Percentiles rank a stretch among this genome's conserved stretches.
Conservation (phyloP, 73 alveolate genomes). For the Tetrahymena borealis region DNA sequence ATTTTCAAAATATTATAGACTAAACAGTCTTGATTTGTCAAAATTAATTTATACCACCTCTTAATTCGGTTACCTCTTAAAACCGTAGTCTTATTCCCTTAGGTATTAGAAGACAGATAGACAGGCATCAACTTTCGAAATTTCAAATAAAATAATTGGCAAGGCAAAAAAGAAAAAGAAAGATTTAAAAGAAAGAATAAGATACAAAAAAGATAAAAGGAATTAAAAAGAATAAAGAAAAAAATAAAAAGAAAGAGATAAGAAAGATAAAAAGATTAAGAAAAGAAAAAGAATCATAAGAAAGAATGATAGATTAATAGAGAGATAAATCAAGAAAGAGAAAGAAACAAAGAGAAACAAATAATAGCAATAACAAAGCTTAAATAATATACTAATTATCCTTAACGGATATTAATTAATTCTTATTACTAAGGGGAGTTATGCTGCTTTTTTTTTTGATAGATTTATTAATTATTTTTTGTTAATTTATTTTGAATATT, state of each 20-base stretch:
- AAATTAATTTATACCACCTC: background rate
- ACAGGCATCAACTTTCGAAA: background rate
- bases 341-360: background rate
- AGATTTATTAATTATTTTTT: background rate
- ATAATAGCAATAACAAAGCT: background rate
- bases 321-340: background rate
- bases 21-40: background rate
- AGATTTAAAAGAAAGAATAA: background rate
- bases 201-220: background rate
- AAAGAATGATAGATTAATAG: background rate
- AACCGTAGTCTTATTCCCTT: background rate
- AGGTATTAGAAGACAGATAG: background rate
- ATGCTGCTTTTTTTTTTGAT: background rate
- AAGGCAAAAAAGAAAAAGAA: background rate
- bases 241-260: background rate
- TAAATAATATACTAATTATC: background rate
- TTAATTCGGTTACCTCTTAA: background rate
- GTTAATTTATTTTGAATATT: background rate
- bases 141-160: background rate
- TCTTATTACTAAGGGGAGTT: background rate
- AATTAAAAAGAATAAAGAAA: background rate
- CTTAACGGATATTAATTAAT: background rate
- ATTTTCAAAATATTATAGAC: background rate
- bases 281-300: too few species aligned
- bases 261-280: background rate